Percentiles rank a stretch among this genome's conserved stretches.
phyloP scores from a whole-genome alignment of 441 rosid genomes.

The Raphanus hybrid region DNA sequence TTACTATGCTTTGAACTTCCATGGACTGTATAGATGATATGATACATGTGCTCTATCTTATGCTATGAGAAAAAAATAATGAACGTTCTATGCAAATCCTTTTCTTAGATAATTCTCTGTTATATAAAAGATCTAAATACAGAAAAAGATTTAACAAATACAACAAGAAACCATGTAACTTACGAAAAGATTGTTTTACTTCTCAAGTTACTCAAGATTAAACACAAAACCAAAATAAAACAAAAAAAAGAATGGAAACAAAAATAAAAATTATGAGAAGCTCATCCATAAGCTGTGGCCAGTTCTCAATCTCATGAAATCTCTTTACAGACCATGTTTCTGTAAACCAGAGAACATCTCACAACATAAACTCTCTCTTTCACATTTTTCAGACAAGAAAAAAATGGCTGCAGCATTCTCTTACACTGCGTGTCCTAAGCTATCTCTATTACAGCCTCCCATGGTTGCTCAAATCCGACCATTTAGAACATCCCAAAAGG shows the following conservation, averaged over 20 bases:
- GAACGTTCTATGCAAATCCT: background rate
- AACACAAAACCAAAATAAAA: conserved; percentile 26
- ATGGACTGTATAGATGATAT: conserved; percentile 42
- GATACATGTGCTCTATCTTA: conserved; percentile 33
- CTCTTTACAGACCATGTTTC: conserved; percentile 22
- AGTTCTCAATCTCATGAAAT: conserved; percentile 33
- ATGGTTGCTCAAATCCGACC: conserved; percentile 32
- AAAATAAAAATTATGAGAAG: conserved; percentile 2
- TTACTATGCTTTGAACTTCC: conserved; percentile 30
- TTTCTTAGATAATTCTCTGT: background rate
- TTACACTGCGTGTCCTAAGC: conserved; percentile 37
- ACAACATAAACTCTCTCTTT: background rate
- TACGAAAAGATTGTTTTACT: background rate
- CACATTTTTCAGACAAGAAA: conserved; percentile 13
- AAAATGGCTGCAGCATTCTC: conserved; percentile 41
- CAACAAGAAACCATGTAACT: background rate
- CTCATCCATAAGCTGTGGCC: conserved; percentile 44
- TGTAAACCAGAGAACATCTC: conserved; percentile 30
- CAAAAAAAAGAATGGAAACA: background rate
- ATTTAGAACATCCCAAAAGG: conserved; percentile 32
- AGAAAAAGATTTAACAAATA: background rate
- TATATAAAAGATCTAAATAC: background rate
- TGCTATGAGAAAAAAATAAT: conserved; percentile 7
- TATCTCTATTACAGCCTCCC: conserved; percentile 33
- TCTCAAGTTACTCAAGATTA: conserved; percentile 1